These are phyloP conservation scores for Eudorina sp. DNA, from an alignment of 139 green algal genomes.

Conservation along the genomic window DNA sequence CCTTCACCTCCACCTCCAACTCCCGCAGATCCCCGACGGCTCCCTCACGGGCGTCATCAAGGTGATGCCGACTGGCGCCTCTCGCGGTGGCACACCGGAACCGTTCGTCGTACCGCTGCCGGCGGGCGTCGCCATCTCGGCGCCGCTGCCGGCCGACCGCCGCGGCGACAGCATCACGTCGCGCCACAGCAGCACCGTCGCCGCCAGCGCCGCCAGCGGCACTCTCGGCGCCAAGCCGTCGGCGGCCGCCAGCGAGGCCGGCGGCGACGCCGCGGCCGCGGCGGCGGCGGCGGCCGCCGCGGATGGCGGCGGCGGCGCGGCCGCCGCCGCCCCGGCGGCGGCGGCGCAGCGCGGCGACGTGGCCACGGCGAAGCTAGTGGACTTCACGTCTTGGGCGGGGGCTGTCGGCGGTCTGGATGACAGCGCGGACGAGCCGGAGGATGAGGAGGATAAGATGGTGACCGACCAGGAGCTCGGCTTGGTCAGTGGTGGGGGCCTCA, in stretches of 20 bases:
- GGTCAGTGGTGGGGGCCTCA: conserved; percentile 16
- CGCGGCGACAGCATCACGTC: not conserved
- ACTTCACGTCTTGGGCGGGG: not conserved
- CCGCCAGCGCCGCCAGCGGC: not conserved
- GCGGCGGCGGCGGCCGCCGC: too few relatives aligned
- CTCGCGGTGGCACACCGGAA: too few relatives aligned
- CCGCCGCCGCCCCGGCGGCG: not conserved
- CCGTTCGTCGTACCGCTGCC: too few relatives aligned
- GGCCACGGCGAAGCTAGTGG: not conserved
- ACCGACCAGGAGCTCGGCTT: conserved; percentile 39
- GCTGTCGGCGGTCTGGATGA: not conserved
- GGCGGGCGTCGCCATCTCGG: too few relatives aligned
- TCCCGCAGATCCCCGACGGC: too few relatives aligned
- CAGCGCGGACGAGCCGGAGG: conserved; percentile 4
- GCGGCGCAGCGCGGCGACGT: not conserved
- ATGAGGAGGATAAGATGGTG: conserved; percentile 7
- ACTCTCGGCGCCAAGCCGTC: too few relatives aligned
- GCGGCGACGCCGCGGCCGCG: not conserved
- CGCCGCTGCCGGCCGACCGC: not conserved
- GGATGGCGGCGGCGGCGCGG: not conserved
- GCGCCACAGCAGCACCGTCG: not conserved
- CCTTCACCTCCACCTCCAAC: too few relatives aligned
- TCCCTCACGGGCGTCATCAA: too few relatives aligned
- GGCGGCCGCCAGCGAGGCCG: not conserved
- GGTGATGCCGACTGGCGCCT: too few relatives aligned